These are phyloP conservation scores for Cyberlindnera bimundalis DNA, from an alignment of 805 yeast genomes.

Conservation along the genomic window DNA sequence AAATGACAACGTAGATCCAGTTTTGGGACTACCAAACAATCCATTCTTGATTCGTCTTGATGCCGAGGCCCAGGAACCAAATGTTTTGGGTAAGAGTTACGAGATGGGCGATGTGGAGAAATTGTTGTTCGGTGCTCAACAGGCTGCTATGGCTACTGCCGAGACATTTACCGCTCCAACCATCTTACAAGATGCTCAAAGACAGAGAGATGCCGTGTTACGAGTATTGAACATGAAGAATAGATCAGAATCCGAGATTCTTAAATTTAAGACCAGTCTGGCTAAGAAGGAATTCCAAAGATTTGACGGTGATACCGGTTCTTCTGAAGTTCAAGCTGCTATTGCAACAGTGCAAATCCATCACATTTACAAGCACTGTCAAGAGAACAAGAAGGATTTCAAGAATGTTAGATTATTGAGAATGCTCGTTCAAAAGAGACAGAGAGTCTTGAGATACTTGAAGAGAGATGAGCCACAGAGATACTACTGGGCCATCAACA, in stretches of 20 bases:
- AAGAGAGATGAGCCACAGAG: constrained; percentile 76
- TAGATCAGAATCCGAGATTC: constrained; percentile 54
- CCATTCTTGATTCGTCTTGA: constrained; percentile 67
- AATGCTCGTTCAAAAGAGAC: constrained; percentile 87
- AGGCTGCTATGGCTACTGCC: constrained; percentile 41
- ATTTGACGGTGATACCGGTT: constrained; percentile 87
- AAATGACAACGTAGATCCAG: constrained; percentile 58
- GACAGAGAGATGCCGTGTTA: constrained; percentile 62
- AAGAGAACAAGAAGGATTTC: constrained; percentile 68
- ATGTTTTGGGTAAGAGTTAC: constrained; percentile 58
- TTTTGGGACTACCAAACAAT: constrained; percentile 65
- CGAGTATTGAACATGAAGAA: constrained; percentile 76
- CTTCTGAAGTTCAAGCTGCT: constrained; percentile 96
- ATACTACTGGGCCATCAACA: constrained; percentile 82
- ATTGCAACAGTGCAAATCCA: constrained; percentile 78
- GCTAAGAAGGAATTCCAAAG: constrained; percentile 82
- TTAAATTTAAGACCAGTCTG: constrained; percentile 52
- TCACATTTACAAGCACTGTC: constrained; percentile 69
- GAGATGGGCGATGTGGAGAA: constrained; percentile 66
- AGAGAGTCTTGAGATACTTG: constrained; percentile 74
- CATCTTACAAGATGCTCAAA: constrained; percentile 41
- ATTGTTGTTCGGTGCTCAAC: constrained; percentile 73
- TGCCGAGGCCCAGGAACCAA: constrained; percentile 64
- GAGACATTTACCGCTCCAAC: constrained; percentile 23
- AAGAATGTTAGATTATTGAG: constrained; percentile 67